These are phyloP conservation scores for Aspergillus pseudonomiae DNA, from an alignment of 2,329 filamentous ascomycete species.

Conservation along the genomic window DNA sequence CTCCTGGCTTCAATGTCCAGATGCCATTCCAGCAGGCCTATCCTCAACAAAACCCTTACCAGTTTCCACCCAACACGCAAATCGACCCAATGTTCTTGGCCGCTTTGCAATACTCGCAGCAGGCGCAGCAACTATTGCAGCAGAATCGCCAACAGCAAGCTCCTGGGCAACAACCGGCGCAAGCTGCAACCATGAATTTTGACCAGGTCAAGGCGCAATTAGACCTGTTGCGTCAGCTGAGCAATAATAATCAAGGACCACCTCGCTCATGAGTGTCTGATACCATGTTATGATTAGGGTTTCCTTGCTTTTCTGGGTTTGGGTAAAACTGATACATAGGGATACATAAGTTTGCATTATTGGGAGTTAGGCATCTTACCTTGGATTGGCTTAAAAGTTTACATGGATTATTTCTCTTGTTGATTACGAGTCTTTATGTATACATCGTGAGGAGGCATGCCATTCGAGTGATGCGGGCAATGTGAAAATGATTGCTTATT, in stretches of 20 bases:
- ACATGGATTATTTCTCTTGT: neutral
- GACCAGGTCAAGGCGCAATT: constrained; percentile 47
- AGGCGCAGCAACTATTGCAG: constrained; percentile 38
- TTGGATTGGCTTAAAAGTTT: constrained; percentile 12
- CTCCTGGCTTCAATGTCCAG: constrained; percentile 41
- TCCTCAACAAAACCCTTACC: constrained; percentile 49
- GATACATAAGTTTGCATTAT: constrained; percentile 6
- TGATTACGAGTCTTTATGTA: neutral
- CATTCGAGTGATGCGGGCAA: neutral
- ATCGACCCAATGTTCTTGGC: constrained; percentile 64
- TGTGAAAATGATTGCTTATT: constrained; percentile 6
- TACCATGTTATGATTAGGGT: constrained; percentile 9
- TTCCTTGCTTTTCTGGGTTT: constrained; percentile 17
- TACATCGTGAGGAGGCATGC: neutral
- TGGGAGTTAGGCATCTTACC: constrained; percentile 13
- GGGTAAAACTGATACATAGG: constrained; percentile 19
- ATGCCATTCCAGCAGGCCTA: constrained; percentile 44
- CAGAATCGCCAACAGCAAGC: constrained; percentile 31
- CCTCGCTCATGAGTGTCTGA: constrained; percentile 28
- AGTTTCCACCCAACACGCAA: constrained; percentile 50
- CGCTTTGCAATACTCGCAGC: constrained; percentile 39
- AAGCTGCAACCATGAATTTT: constrained; percentile 39
- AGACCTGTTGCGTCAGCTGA: constrained; percentile 43
- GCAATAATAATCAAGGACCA: constrained; percentile 36
- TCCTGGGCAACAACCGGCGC: constrained; percentile 28